phyloP scores from a whole-genome alignment of 2,329 filamentous ascomycete species.

The Dryadomyces quercus-mongolicae region DNA sequence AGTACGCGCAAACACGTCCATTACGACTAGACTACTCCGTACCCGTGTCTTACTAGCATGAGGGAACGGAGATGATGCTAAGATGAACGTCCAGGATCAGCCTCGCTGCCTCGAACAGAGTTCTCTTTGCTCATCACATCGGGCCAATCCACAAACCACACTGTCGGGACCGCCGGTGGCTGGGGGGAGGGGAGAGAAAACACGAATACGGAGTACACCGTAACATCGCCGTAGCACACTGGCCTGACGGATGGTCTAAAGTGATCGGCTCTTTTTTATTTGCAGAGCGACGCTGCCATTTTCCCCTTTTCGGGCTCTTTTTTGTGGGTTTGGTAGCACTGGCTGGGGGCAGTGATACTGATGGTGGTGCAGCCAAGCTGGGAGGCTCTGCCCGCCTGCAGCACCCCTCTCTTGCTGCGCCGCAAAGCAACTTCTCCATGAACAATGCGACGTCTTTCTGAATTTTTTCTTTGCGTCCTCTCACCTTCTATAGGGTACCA shows the following conservation, averaged over 20 bases:
- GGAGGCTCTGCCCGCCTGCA: not conserved
- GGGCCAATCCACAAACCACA: conserved; percentile 4
- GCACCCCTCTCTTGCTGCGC: no score
- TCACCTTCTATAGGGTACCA: no score
- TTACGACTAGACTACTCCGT: no score
- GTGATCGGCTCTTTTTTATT: not conserved
- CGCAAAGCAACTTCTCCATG: no score
- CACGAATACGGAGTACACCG: not conserved
- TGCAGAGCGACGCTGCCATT: not conserved
- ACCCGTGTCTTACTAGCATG: no score
- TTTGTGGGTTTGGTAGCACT: not conserved
- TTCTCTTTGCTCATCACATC: not conserved
- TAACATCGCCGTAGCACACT: not conserved
- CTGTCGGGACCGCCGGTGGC: conserved; percentile 6
- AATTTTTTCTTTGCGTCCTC: no score
- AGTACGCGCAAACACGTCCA: no score
- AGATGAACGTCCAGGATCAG: not conserved
- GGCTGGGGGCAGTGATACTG: not conserved
- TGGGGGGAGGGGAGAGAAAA: not conserved
- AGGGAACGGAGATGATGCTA: no score
- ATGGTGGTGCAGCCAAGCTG: not conserved
- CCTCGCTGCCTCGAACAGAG: not conserved
- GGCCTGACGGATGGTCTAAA: not conserved
- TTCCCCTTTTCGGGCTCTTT: no score
- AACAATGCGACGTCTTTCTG: no score